Base-by-base conservation (phyloP, 768 basidiomycete genomes). In the Panaeolus papilionaceus region DNA sequence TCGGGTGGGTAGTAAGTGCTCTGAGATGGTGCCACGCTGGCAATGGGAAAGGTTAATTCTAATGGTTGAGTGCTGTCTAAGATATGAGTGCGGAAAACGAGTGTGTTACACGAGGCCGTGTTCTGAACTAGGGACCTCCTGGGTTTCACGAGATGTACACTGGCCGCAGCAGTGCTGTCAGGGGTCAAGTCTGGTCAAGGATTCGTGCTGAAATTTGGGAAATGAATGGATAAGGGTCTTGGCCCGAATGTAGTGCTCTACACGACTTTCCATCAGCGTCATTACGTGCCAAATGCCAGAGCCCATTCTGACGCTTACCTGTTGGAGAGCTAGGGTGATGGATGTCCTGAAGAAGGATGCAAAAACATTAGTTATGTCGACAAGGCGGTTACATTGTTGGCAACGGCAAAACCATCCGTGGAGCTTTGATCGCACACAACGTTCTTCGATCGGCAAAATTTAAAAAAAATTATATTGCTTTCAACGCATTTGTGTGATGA, bases 141-240 rank as follows among this genome's bases (percentile, higher is more conserved):
- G 47, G 23, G n/a, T 8, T 23, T 9, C 26, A 51, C 47, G 47
- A 23, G 12, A 26, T 51, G 47, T 7, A 37, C 26, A 37, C 54
- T 58, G 54, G 54, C 54, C 28, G 54, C 54, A 58, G 54, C 54
- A 58, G 26, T 58, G 26, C 33, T 58, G 33, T 58, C 54, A 58
- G 54, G 54, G 54, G 54, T 58, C 33, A 58, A 58, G 33, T 14
- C 26, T 12, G 12, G 54, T 37, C 33, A 33, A 58, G 10, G 10
- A 7, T 33, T 4, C 10, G 45, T 20, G 20, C 7, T 47, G 20
- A 16, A 47, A 12, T 42, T 49, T 23, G 47, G 6, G 16, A 4
- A 58, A 58, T 33, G 54, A 58, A 16, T 58, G 54, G 54, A 58
- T 58, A 58, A 33, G 54, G 54, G 54, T 58, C 54, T 58, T n/a